Evolutionary conservation across 352 stramenopile species (phyloP), one percentile per base, ranked within the genome.

Genomic region (Plasmopara viticola): DNA sequence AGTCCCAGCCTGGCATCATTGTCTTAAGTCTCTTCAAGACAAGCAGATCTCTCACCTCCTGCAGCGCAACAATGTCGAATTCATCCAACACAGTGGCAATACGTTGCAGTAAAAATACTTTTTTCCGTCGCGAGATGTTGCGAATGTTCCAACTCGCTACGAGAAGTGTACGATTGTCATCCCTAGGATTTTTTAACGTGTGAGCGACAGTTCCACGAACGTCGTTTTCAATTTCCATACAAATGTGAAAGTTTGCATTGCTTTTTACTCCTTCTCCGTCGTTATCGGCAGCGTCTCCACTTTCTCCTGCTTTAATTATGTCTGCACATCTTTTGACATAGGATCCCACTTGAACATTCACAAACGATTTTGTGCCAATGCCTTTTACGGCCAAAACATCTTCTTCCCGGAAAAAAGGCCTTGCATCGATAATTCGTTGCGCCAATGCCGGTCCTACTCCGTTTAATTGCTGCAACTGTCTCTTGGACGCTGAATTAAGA

Each of bases 81-180:
- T 83, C 64, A 13, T 61, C 34, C 18, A 87, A 49, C 34, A 82
- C 49, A 0, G 70, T 62, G 3, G 60, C 61, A 20, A 90, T 84
- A n/a, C 69, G 67, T 15, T 78, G 17, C 4, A 86, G 44, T 4
- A 70, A 52, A 30, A 51, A 48, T 9, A 60, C 56, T 5, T 78
- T 64, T 34, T 76, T 73, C n/a, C 49, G 56, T 20, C 64, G 68
- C 3, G 77, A 87, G 52, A 87, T 55, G 42, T 87, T 85, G 62
- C 74, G 73, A n/a, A 90, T 76, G 28, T 90, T 90, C 74, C 73
- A 87, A 48, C 74, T 85, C 0, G 71, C 79, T 6, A 87, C 50
- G 33, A 89, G 53, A 15, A 89, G 18, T 17, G 58, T 56, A 20
- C 25, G 52, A 17, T 58, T 50, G 10, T 30, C 20, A 42, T 39